Conservation (phyloP, 2,329 filamentous ascomycete species). For the Colletotrichum tamarilloi region DNA sequence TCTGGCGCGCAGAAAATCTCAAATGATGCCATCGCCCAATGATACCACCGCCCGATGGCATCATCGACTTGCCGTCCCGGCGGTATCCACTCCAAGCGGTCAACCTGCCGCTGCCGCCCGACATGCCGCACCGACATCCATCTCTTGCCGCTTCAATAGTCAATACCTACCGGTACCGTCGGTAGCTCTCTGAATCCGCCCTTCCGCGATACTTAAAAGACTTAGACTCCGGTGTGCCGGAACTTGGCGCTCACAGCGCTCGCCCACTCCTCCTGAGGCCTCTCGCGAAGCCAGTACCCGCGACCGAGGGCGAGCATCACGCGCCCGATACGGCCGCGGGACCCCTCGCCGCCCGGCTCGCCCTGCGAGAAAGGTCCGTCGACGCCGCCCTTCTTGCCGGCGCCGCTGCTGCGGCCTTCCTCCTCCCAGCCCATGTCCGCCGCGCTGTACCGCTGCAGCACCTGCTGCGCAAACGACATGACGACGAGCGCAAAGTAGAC, state of each 20-base stretch:
- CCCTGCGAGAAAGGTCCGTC: constrained; percentile 74
- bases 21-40: constrained; percentile 11
- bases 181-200: neutral
- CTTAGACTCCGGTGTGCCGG: constrained; percentile 22
- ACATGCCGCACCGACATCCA: constrained; percentile 32
- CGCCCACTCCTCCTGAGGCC: constrained; percentile 76
- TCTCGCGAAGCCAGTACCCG: constrained; percentile 83
- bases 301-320: constrained; percentile 79
- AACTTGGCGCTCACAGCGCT: constrained; percentile 62
- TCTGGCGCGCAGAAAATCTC: neutral
- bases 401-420: constrained; percentile 4
- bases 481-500: constrained; percentile 88
- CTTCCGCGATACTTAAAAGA: neutral
- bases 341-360: constrained; percentile 81
- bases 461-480: constrained; percentile 83
- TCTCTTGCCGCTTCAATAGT: neutral
- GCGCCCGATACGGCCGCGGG: constrained; percentile 82
- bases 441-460: constrained; percentile 62
- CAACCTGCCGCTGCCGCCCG: constrained; percentile 25
- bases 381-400: constrained; percentile 47
- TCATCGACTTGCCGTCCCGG: constrained; percentile 14
- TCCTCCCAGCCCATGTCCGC: constrained; percentile 35
- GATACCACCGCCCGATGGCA: constrained; percentile 25
- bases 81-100: neutral
- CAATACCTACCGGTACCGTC: neutral